Percentiles rank a stretch among this genome's conserved stretches.
These are phyloP conservation scores for Pichia sp. DNA, from an alignment of 1,139 yeast species.

Conservation along the genomic window DNA sequence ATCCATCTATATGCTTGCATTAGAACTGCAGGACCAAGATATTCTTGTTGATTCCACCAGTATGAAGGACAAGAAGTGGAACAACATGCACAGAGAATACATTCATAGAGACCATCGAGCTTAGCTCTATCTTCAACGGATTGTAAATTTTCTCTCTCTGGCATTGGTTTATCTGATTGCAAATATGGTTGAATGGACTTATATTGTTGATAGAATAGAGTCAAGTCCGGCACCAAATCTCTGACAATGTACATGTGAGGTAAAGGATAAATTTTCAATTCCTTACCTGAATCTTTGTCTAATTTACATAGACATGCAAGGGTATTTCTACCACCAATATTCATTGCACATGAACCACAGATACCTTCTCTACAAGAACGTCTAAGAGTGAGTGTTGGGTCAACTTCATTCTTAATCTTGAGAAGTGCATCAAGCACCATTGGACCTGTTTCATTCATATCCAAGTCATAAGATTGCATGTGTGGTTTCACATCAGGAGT, in stretches of 20 bases:
- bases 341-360: slow-evolving; percentile 99
- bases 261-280: slow-evolving; percentile 85
- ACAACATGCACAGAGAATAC: slow-evolving; percentile 98
- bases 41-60: slow-evolving; percentile 99
- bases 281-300: slow-evolving; percentile 69
- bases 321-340: slow-evolving; percentile 95
- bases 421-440: slow-evolving; percentile 95
- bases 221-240: slow-evolving; percentile 96
- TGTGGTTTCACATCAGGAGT: slow-evolving; percentile 89
- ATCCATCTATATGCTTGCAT: slow-evolving; percentile 99
- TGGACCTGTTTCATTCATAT: slow-evolving; percentile 91
- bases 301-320: slow-evolving; percentile 95
- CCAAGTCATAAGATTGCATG: slow-evolving; percentile 76
- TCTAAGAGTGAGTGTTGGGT: slow-evolving; percentile 90
- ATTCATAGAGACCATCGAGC: slow-evolving; percentile 94
- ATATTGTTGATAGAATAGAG: slow-evolving; percentile 97
- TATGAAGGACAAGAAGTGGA: slow-evolving; percentile 98
- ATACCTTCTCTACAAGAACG: slow-evolving; percentile 99
- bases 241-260: slow-evolving; percentile 98
- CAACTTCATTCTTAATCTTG: slow-evolving; percentile 95
- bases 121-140: slow-evolving; percentile 91
- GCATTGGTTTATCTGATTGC: slow-evolving; percentile 81
- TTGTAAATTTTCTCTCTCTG: slow-evolving; percentile 92
- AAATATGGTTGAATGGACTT: slow-evolving; percentile 96
- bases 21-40: slow-evolving; percentile 96